Evolutionary conservation across 108 stramenopile genomes (phyloP), one percentile per base, ranked within the genome.

Genomic region (Skeletonema tropicum): DNA sequence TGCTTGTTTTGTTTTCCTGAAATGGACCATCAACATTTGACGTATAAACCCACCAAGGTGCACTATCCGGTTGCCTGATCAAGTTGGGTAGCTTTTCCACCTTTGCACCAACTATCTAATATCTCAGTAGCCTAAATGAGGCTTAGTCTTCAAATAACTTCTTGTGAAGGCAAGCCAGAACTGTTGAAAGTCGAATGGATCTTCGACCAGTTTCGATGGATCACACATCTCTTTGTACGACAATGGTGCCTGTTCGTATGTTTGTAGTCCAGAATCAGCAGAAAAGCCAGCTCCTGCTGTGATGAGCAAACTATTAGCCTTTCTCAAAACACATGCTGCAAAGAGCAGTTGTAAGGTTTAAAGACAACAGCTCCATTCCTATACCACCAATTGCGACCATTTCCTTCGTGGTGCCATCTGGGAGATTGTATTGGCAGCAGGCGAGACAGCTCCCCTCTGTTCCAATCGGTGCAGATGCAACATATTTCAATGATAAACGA

Each of bases 11-110:
- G 52, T 23, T 7, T n/a, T 45, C 42, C 78, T 29, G 39, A 88
- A 88, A 52, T 86, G 83, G 83, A 32, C 87, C 82, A 73, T 88
- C 87, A 12, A 88, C 85, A 60, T 88, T 88, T 5, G 82, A 83
- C 6, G 85, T 74, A 57, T 88, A 88, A 5, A 85, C 65, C 70
- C 75, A 88, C 74, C 79, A 88, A 29, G 85, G 73, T n/a, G 45
- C 15, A 30, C 42, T 49, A 9, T 36, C 11, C 64, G 30, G n/a
- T 6, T 10, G 58, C 58, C 63, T 35, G 29, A 59, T 21, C 38
- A 70, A 57, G 48, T 58, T 70, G 15, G 60, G 45, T 21, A 74
- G 42, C 60, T 64, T 64, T 58, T 42, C 70, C 71, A 29, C 71
- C 80, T 32, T 57, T 8, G 21, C 85, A 85, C 88, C 88, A 89